Evolutionary conservation across 495 filamentous ascomycete species (phyloP).

Genomic region (Neurospora sublineolata): DNA sequence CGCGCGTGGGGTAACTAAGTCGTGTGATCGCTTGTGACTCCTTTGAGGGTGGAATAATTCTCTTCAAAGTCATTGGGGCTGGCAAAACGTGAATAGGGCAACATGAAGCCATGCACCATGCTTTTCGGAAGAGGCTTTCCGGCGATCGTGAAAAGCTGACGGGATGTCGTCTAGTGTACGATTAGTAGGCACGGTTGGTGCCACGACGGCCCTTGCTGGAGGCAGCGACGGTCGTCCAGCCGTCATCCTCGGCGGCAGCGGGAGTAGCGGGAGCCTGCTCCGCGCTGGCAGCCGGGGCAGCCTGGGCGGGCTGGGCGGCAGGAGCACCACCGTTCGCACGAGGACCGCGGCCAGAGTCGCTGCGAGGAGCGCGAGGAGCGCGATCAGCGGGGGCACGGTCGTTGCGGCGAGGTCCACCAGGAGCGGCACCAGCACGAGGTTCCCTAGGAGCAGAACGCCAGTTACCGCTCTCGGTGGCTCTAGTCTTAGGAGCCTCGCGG

Average conservation of each 20-base stretch:
- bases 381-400: slow-evolving; percentile 33
- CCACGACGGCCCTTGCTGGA: slow-evolving; percentile 39
- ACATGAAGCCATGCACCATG: neutral
- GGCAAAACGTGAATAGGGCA: neutral
- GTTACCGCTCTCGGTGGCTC: slow-evolving; percentile 38
- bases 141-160: neutral
- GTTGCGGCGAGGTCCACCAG: slow-evolving; percentile 25
- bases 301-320: slow-evolving; percentile 19
- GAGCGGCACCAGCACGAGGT: slow-evolving; percentile 26
- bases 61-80: neutral
- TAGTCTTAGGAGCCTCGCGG: slow-evolving; percentile 21
- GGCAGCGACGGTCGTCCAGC: slow-evolving; percentile 60
- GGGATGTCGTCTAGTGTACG: slow-evolving; percentile 5
- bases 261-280: slow-evolving; percentile 19
- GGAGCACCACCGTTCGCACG: slow-evolving; percentile 33
- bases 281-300: slow-evolving; percentile 10
- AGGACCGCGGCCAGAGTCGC: slow-evolving; percentile 28
- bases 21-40: neutral
- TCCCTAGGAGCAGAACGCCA: slow-evolving; percentile 38
- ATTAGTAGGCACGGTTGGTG: slow-evolving; percentile 19
- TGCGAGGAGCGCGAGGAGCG: slow-evolving; percentile 32
- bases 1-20: neutral
- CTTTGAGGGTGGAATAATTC: neutral
- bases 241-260: slow-evolving; percentile 48
- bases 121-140: neutral